Evolutionary conservation across 768 basidiomycete genomes (phyloP).

Genomic region (Rhodotorula sphaerocarpa): DNA sequence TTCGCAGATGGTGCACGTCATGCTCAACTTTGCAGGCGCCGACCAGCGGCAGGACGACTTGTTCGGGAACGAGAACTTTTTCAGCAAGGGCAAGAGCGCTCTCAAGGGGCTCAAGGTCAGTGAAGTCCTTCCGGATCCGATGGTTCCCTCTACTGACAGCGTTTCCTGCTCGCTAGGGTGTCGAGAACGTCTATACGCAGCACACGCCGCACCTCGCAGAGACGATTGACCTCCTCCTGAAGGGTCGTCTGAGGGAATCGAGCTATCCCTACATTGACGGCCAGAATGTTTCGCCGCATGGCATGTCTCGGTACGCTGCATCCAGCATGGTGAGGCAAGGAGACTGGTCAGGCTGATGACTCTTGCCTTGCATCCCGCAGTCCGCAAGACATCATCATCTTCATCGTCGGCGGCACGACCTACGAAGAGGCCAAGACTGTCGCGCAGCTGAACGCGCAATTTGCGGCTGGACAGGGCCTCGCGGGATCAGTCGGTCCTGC

Average conservation of each 20-base stretch:
- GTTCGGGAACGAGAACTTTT: slow-evolving; percentile 86
- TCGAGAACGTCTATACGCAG: slow-evolving; percentile 98
- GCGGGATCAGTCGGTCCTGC: not conserved
- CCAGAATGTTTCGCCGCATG: slow-evolving; percentile 34
- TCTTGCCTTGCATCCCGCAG: slow-evolving; percentile 45
- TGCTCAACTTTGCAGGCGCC: slow-evolving; percentile 83
- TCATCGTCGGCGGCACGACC: slow-evolving; percentile 92
- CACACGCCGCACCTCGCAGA: slow-evolving; percentile 87
- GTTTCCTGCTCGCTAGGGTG: slow-evolving; percentile 54
- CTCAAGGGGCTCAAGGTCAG: slow-evolving; percentile 91
- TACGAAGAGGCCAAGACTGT: slow-evolving; percentile 88
- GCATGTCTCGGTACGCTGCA: slow-evolving; percentile 7
- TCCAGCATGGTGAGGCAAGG: no score
- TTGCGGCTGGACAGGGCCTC: slow-evolving; percentile 32
- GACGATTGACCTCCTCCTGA: slow-evolving; percentile 80
- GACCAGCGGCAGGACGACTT: slow-evolving; percentile 96
- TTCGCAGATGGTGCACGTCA: slow-evolving; percentile 75
- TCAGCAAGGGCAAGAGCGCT: slow-evolving; percentile 88
- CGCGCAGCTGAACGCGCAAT: slow-evolving; percentile 75
- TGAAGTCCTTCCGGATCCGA: no score
- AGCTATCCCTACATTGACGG: slow-evolving; percentile 84
- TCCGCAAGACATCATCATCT: slow-evolving; percentile 91
- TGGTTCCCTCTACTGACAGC: no score
- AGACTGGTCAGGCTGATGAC: not conserved
- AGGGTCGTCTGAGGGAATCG: slow-evolving; percentile 72